Evolutionary conservation across 2,329 filamentous ascomycete genomes (phyloP).

Genomic region (Elsinoe fawcettii): DNA sequence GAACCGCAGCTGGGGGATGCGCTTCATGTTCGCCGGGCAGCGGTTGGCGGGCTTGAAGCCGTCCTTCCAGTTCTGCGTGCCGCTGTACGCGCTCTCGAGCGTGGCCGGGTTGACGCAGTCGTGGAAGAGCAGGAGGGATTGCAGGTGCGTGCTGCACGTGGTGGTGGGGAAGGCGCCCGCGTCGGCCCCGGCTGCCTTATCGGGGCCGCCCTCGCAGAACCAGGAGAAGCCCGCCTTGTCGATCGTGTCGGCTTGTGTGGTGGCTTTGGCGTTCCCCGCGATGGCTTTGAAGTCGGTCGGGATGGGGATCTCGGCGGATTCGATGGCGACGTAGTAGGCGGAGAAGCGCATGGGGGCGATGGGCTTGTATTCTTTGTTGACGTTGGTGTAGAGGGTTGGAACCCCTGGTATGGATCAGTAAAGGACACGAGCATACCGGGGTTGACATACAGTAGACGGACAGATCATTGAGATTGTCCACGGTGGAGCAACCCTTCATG

Average conservation of each 20-base stretch:
- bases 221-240: constrained; percentile 26
- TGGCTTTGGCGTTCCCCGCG: constrained; percentile 35
- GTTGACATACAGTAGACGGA: constrained; percentile 34
- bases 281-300: constrained; percentile 39
- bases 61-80: constrained; percentile 23
- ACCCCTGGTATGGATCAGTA: constrained; percentile 27
- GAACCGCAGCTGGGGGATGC: constrained; percentile 43
- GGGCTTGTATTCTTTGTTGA: constrained; percentile 43
- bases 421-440: not conserved
- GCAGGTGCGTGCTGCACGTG: constrained; percentile 38
- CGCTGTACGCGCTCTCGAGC: constrained; percentile 29
- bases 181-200: constrained; percentile 4
- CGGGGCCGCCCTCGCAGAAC: constrained; percentile 31
- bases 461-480: constrained; percentile 42
- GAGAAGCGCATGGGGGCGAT: constrained; percentile 40
- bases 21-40: constrained; percentile 39
- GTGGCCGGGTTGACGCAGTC: constrained; percentile 37
- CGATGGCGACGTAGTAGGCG: constrained; percentile 41
- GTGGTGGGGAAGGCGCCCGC: constrained; percentile 27
- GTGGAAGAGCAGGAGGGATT: constrained; percentile 40
- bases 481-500: constrained; percentile 39
- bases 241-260: constrained; percentile 24
- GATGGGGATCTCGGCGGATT: constrained; percentile 37
- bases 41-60: constrained; percentile 24
- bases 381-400: constrained; percentile 37